phyloP scores from a whole-genome alignment of 2,329 filamentous ascomycete species.

The Tolypocladium tundrense region DNA sequence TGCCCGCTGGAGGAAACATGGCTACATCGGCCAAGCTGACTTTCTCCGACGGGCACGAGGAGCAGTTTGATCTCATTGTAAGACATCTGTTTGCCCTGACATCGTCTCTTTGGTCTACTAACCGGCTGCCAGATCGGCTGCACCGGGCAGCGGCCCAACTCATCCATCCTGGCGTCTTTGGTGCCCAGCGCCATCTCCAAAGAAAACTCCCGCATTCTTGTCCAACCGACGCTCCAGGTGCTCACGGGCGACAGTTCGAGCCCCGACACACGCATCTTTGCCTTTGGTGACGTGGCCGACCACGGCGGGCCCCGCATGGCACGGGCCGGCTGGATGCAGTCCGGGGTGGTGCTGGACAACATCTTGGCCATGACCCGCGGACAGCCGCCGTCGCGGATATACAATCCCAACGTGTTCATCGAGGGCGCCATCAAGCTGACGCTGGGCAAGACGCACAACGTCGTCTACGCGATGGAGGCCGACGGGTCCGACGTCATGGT shows the following conservation, averaged over 20 bases:
- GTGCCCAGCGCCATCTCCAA: background rate
- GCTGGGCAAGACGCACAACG: background rate
- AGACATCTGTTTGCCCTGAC: background rate
- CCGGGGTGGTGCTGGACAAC: background rate
- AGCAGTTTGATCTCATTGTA: background rate
- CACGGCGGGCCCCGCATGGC: background rate
- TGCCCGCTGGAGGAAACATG: background rate
- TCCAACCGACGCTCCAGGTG: background rate
- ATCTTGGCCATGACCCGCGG: background rate
- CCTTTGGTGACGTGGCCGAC: background rate
- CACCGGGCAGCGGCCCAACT: background rate
- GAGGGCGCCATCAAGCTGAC: background rate
- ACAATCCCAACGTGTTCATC: background rate
- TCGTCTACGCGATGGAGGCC: background rate
- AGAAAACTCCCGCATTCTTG: background rate
- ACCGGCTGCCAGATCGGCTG: background rate
- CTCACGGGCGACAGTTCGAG: background rate
- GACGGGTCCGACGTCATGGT: background rate
- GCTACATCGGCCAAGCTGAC: background rate
- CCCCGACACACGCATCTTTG: background rate
- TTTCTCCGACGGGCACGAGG: background rate
- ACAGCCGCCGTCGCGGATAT: background rate
- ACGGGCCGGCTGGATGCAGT: background rate
- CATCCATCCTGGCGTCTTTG: background rate
- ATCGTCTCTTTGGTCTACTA: background rate